Base-by-base conservation (phyloP, 2,329 filamentous ascomycete species). In the Penicillium thymicola region DNA sequence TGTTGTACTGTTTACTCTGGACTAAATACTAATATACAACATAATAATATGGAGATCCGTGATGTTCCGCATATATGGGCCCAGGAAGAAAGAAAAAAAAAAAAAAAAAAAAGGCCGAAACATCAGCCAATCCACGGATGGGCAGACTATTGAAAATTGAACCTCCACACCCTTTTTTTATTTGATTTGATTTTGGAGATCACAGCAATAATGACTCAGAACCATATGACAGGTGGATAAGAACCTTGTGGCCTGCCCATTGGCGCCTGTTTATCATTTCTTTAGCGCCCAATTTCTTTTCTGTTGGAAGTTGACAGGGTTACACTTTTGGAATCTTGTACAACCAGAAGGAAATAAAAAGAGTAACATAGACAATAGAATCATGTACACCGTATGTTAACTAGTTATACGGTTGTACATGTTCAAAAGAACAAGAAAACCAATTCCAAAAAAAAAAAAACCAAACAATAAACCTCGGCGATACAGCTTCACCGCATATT, bases 401-500 rank as follows among this genome's bases (percentile, higher is more conserved):
- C 3, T 21, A 21, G 21, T 21, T 30, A 10, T 28, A 44, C 3
- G 42, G 42, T 44, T 28, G 42, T n/a, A 47, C 51, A 30, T 36
- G 25, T 18, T 30, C 1, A 13, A 10, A 16, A 7, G 14, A 5
- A 10, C n/a, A 13, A 23, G 6, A 52, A 45, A 21, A 1, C 28
- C 28, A 8, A 27, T 8, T 8, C 8, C 25, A 9, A 6, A 25
- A 14, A 5, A 13, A 30, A 34, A 23, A 32, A 38, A 2, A 6
- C 47, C 16, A 38, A 34, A 44, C 51, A 55, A 56, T 48, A 55
- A 51, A 59, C 62, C 59, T 61, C 57, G 53, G 59, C 28, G 47
- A 50, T 51, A 14, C 21, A 59, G 61, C 61, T 59, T 62, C 63
- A 65, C 63, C 63, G 63, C 63, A 64, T 64, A 40, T 65, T 65